Conservation (phyloP, 495 filamentous ascomycete genomes). For the Terfezia boudieri region DNA sequence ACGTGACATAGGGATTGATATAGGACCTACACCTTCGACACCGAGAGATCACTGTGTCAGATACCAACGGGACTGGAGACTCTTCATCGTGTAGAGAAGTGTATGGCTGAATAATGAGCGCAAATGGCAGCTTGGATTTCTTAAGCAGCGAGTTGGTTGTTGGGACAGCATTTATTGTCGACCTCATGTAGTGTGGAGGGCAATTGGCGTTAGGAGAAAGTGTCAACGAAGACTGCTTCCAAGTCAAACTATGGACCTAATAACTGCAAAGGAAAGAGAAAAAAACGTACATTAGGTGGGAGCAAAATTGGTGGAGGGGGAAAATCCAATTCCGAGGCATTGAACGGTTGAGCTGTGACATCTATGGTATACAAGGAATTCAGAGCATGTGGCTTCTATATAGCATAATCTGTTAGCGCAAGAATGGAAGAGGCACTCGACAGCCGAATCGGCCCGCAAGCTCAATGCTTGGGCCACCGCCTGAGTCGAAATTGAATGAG, state of each 20-base stretch:
- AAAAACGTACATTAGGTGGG: conserved; percentile 60
- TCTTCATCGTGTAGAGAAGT: conserved; percentile 78
- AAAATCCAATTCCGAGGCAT: conserved; percentile 75
- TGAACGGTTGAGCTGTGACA: conserved; percentile 75
- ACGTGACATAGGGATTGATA: conserved; percentile 91
- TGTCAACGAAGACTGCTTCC: conserved; percentile 58
- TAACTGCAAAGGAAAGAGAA: background rate
- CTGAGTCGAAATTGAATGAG: background rate
- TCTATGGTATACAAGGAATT: conserved; percentile 88
- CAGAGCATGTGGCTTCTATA: conserved; percentile 33
- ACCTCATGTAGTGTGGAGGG: conserved; percentile 81
- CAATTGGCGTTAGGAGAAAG: conserved; percentile 85
- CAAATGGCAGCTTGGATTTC: conserved; percentile 87
- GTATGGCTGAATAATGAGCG: conserved; percentile 89
- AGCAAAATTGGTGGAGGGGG: conserved; percentile 80
- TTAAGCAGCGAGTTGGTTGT: conserved; percentile 80
- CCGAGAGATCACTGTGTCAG: conserved; percentile 90
- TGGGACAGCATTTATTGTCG: conserved; percentile 79
- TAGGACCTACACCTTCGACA: conserved; percentile 90
- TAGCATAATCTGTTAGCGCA: too few species aligned
- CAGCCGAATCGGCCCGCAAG: too few species aligned
- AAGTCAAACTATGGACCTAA: conserved; percentile 1
- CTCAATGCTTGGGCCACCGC: too few species aligned
- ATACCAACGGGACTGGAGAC: conserved; percentile 72
- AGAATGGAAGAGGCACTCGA: too few species aligned